Evolutionary conservation across 2,329 filamentous ascomycete genomes (phyloP).

Genomic region (Colletotrichum sp.): DNA sequence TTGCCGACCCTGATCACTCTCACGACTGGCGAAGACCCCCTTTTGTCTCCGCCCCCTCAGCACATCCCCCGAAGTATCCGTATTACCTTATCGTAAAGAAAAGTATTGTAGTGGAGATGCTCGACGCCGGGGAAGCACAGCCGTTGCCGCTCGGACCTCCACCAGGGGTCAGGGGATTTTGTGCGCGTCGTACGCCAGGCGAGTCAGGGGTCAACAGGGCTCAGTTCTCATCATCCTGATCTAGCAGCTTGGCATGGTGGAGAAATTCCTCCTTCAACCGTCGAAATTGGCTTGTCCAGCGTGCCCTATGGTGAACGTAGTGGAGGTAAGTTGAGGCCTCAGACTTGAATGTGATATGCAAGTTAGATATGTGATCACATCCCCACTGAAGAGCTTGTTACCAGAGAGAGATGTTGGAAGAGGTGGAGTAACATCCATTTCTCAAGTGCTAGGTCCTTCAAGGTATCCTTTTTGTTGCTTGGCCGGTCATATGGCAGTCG

Average conservation of each 20-base stretch:
- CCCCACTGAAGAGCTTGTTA: background rate
- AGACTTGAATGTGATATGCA: background rate
- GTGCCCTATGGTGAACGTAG: background rate
- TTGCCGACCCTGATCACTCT: background rate
- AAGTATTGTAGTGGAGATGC: background rate
- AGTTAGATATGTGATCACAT: background rate
- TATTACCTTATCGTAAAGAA: constrained; percentile 7
- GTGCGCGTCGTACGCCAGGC: background rate
- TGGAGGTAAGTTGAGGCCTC: background rate
- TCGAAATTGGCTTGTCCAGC: background rate
- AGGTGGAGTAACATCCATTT: background rate
- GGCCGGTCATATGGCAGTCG: background rate
- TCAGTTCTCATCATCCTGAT: background rate
- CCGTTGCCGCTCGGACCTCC: background rate
- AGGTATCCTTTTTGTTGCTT: background rate
- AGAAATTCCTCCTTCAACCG: background rate
- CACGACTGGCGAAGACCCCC: background rate
- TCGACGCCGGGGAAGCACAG: constrained; percentile 1
- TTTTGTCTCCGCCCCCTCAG: background rate
- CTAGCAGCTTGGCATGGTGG: background rate
- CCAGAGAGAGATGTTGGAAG: background rate
- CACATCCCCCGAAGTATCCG: background rate
- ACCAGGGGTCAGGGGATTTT: background rate
- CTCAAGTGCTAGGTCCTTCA: background rate
- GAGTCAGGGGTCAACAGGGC: background rate